phyloP scores from a whole-genome alignment of 2,329 filamentous ascomycete species.

The Aspergillus proliferans region DNA sequence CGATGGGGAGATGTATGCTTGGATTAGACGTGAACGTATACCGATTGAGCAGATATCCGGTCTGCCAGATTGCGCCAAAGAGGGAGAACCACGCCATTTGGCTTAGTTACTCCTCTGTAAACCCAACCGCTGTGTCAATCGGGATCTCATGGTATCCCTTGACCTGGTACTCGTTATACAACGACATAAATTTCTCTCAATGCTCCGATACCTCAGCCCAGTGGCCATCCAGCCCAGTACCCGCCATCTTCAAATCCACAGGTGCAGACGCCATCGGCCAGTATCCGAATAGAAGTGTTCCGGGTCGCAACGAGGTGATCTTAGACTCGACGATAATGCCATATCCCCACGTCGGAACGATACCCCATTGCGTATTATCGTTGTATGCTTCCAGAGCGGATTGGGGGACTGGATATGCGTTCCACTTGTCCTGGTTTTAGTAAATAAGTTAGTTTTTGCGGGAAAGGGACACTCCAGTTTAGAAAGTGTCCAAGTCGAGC shows the following conservation, averaged over 20 bases:
- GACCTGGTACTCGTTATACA: conserved; percentile 42
- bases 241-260: conserved; percentile 33
- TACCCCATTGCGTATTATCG: conserved; percentile 38
- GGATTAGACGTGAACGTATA: conserved; percentile 28
- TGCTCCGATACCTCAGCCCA: conserved; percentile 35
- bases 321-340: conserved; percentile 40
- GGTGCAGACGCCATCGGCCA: conserved; percentile 38
- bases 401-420: conserved; percentile 39
- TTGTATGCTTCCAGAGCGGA: conserved; percentile 23
- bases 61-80: conserved; percentile 20
- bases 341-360: conserved; percentile 47
- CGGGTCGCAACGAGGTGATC: conserved; percentile 25
- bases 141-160: background rate
- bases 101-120: conserved; percentile 12
- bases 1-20: conserved; percentile 6
- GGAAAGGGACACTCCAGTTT: conserved; percentile 7
- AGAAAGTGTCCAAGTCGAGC: conserved; percentile 6
- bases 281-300: conserved; percentile 38
- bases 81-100: conserved; percentile 19
- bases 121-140: conserved; percentile 2
- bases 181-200: conserved; percentile 31
- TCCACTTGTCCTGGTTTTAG: conserved; percentile 10
- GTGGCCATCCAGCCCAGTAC: conserved; percentile 20
- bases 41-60: conserved; percentile 26
- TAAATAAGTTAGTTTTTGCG: background rate